A percentile compares a stretch with the other conserved stretches of the same genome.
phyloP scores from a whole-genome alignment of 306 rosid species.

The Ceratonia siliqua region DNA sequence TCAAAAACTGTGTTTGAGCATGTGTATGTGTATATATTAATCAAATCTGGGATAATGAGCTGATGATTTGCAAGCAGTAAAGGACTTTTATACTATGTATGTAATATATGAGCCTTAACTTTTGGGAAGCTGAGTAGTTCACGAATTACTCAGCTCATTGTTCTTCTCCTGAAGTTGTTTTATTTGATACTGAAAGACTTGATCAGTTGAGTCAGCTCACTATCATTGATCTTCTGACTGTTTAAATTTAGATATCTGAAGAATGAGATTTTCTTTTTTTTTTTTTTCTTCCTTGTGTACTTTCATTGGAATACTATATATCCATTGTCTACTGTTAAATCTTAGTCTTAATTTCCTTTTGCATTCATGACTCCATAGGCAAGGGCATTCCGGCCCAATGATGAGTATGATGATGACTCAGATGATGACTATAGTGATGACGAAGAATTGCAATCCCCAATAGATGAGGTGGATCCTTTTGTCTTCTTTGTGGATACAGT shows the following conservation, averaged over 20 bases:
- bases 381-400: constrained; percentile 74
- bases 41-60: background rate
- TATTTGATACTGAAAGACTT: background rate
- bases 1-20: background rate
- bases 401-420: constrained; percentile 66
- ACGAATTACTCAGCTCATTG: background rate
- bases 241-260: constrained; percentile 5
- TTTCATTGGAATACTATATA: background rate
- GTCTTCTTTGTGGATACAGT: constrained; percentile 81
- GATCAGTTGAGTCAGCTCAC: background rate
- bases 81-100: background rate
- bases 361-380: constrained; percentile 49
- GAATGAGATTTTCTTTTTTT: background rate
- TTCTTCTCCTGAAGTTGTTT: background rate
- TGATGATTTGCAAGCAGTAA: background rate
- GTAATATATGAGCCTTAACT: background rate
- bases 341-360: constrained; percentile 13
- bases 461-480: constrained; percentile 97
- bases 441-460: constrained; percentile 96
- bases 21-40: background rate
- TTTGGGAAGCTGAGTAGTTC: background rate
- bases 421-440: constrained; percentile 94
- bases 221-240: background rate
- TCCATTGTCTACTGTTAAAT: constrained; percentile 6
- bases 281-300: background rate